phyloP scores from a whole-genome alignment of 148 eudicot genomes.

The Spergularia bocconei region DNA sequence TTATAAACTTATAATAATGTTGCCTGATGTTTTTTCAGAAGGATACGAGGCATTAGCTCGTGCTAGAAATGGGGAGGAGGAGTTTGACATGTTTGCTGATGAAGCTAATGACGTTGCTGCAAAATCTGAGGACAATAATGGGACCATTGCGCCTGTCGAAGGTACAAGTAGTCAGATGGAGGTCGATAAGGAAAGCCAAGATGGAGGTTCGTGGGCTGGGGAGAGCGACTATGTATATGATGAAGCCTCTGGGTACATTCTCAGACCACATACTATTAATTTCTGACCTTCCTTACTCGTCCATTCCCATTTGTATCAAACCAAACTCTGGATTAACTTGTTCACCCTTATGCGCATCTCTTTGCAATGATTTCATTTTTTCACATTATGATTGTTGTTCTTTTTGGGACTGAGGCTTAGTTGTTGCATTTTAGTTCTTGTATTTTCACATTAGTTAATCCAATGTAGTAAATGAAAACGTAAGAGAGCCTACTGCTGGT shows the following conservation, averaged over 20 bases:
- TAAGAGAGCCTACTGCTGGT: neutral
- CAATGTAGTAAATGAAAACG: neutral
- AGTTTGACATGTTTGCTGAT: conserved; percentile 84
- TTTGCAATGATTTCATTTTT: neutral
- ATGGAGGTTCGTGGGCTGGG: conserved; percentile 39
- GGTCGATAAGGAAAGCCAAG: conserved; percentile 21
- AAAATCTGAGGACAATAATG: conserved; percentile 35
- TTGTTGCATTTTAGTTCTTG: neutral
- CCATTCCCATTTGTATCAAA: neutral
- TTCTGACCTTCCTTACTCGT: conserved; percentile 6
- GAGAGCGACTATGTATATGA: conserved; percentile 73
- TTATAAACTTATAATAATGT: neutral
- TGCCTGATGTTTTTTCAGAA: conserved; percentile 38
- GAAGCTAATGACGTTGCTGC: conserved; percentile 46
- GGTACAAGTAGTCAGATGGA: conserved; percentile 31
- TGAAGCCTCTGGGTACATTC: conserved; percentile 75
- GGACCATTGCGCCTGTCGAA: conserved; percentile 27
- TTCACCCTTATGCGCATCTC: neutral
- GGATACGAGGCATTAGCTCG: conserved; percentile 82
- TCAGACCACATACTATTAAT: conserved; percentile 11
- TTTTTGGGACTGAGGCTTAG: neutral
- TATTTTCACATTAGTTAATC: neutral
- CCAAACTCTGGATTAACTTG: neutral
- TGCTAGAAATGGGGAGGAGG: conserved; percentile 57
- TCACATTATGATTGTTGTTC: neutral